Conservation (phyloP, 768 basidiomycete genomes). For the Sporobolomyces roseus region DNA sequence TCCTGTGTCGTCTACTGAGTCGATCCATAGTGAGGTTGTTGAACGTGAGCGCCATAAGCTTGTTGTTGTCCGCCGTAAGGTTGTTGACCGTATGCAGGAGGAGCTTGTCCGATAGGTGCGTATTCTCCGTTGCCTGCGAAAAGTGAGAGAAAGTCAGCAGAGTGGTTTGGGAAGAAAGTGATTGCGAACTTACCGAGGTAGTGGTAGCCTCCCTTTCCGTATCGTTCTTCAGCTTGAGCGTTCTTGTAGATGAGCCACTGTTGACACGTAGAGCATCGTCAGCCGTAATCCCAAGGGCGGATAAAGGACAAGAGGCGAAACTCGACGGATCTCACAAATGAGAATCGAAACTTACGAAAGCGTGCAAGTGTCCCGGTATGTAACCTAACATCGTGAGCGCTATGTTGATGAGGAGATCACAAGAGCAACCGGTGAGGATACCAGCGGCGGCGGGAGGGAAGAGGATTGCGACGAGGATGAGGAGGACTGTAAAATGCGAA, state of each 20-base stretch:
- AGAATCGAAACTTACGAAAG: conserved; percentile 32
- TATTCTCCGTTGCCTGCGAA: conserved; percentile 9
- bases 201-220: conserved; percentile 67
- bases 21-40: conserved; percentile 6
- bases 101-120: conserved; percentile 12
- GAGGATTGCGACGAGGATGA: conserved; percentile 40
- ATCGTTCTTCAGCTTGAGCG: conserved; percentile 65
- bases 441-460: conserved; percentile 61
- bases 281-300: no score
- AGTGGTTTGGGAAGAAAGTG: no score
- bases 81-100: conserved; percentile 13
- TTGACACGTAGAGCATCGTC: no score
- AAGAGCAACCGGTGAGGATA: conserved; percentile 75
- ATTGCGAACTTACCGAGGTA: conserved; percentile 22
- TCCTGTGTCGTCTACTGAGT: conserved; percentile 14
- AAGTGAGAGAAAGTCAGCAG: no score
- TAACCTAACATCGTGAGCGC: conserved; percentile 64
- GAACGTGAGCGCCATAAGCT: conserved; percentile 8
- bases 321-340: no score
- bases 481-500: no score
- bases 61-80: background rate
- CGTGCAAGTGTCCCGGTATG: conserved; percentile 36
- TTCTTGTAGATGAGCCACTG: conserved; percentile 68
- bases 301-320: no score
- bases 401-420: conserved; percentile 72